Base-by-base conservation (phyloP, 2,329 filamentous ascomycete genomes). In the Botrytis sinoallii region DNA sequence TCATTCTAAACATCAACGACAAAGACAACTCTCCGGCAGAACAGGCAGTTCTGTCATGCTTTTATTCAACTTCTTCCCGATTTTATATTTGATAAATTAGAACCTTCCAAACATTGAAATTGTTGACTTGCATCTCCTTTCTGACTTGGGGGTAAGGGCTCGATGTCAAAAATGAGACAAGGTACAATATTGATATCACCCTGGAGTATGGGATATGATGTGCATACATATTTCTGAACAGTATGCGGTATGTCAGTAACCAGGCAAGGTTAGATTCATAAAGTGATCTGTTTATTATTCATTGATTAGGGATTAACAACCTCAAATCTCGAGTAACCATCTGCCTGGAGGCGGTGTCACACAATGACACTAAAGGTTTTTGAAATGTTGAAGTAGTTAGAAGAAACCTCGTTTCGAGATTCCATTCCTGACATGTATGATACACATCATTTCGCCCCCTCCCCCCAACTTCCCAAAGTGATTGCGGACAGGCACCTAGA, bases 361-460 rank as follows among this genome's bases (percentile, higher is more conserved):
- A n/a, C 48, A 5, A n/a, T n/a, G 25, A 55, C n/a, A n/a, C 10
- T 12, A n/a, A 16, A 52, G n/a, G 12, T 55, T n/a, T 55, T 55
- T 14, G 12, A 7, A 6, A 55, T 55, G 3, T 16, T 9, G 25
- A n/a, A 52, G 14, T 16, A 7, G 1, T 16, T 55, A 55, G 12
- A 16, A 55, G 25, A 2, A 12, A 55, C 12, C 5, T 2, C n/a
- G 4, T 12, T 55, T 55, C 48, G 48, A n/a, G 12, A 1, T 0
- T 2, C 48, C 12, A 14, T 6, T 55, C n/a, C 25, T n/a, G 25
- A 55, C 5, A n/a, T 55, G 25, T 52, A n/a, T 52, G 4, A 52
- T 52, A 52, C 4, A 6, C 48, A n/a, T n/a, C 0, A 52, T n/a
- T 14, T 52, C 14, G 22, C 22, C 4, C 4, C 22, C 10, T 1